Evolutionary conservation across 83 land plant genomes (phyloP).

Genomic region (Thuja plicata): DNA sequence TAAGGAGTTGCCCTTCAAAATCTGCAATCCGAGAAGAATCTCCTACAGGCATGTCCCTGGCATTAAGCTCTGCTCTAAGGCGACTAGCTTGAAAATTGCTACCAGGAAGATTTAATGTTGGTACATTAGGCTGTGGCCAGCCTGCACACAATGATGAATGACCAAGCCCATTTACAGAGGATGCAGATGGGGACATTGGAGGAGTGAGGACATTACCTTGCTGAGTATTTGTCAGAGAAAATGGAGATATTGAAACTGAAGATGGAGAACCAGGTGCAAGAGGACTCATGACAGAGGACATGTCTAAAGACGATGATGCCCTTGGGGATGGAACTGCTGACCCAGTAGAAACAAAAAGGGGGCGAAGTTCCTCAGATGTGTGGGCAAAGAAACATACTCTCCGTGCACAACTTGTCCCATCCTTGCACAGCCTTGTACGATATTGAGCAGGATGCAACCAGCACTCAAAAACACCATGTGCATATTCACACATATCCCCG

Average conservation of each 20-base stretch:
- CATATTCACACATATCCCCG: conserved; percentile 80
- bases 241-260: conserved; percentile 46
- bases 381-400: conserved; percentile 85
- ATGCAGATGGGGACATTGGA: conserved; percentile 39
- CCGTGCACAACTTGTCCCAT: conserved; percentile 61
- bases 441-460: conserved; percentile 93
- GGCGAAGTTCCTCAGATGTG: conserved; percentile 68
- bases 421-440: conserved; percentile 78
- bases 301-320: conserved; percentile 44
- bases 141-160: conserved; percentile 24
- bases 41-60: conserved; percentile 56
- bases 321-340: conserved; percentile 56
- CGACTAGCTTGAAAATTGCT: conserved; percentile 68
- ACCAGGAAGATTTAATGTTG: conserved; percentile 63
- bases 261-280: conserved; percentile 59
- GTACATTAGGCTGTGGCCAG: conserved; percentile 68
- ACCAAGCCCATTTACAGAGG: conserved; percentile 38
- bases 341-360: conserved; percentile 69
- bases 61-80: conserved; percentile 60
- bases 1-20: conserved; percentile 45
- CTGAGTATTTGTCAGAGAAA: conserved; percentile 10
- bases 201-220: conserved; percentile 40
- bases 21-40: conserved; percentile 38
- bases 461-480: conserved; percentile 86
- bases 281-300: conserved; percentile 32